These are phyloP conservation scores for Tillandsia fasciculata DNA, from an alignment of 176 grass and related monocot genomes.

Conservation along the genomic window DNA sequence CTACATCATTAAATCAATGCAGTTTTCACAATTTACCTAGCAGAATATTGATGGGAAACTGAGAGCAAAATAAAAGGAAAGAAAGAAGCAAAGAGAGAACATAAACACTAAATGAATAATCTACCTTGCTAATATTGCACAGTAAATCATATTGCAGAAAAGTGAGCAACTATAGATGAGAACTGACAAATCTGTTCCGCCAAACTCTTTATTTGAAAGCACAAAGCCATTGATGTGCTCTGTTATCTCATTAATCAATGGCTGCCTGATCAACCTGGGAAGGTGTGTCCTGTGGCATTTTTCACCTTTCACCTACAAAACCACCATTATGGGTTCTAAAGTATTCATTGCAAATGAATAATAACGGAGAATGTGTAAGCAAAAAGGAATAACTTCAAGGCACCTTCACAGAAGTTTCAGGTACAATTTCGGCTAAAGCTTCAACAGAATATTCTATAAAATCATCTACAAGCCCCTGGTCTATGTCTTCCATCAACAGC, in stretches of 20 bases:
- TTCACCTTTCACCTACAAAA: constrained; percentile 38
- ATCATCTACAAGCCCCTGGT: constrained; percentile 29
- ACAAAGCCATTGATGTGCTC: constrained; percentile 59
- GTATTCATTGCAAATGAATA: neutral
- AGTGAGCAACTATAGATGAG: constrained; percentile 63
- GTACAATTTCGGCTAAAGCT: constrained; percentile 55
- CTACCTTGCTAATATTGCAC: constrained; percentile 60
- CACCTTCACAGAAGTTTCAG: constrained; percentile 45
- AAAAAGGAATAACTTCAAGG: constrained; percentile 9
- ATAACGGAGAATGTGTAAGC: neutral
- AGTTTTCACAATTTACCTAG: no score
- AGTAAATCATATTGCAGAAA: constrained; percentile 65
- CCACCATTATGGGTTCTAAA: constrained; percentile 18
- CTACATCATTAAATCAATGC: no score
- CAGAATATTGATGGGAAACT: no score
- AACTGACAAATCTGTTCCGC: constrained; percentile 38
- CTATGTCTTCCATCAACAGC: constrained; percentile 33
- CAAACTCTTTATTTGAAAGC: constrained; percentile 35
- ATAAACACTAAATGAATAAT: neutral
- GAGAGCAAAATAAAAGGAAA: neutral
- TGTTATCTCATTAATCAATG: constrained; percentile 59
- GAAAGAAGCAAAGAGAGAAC: neutral
- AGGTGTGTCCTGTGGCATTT: constrained; percentile 42
- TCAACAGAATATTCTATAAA: constrained; percentile 59
- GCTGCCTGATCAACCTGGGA: constrained; percentile 62